These are phyloP conservation scores for Sphaerulina populicola DNA, from an alignment of 2,329 filamentous ascomycete genomes.

Conservation along the genomic window DNA sequence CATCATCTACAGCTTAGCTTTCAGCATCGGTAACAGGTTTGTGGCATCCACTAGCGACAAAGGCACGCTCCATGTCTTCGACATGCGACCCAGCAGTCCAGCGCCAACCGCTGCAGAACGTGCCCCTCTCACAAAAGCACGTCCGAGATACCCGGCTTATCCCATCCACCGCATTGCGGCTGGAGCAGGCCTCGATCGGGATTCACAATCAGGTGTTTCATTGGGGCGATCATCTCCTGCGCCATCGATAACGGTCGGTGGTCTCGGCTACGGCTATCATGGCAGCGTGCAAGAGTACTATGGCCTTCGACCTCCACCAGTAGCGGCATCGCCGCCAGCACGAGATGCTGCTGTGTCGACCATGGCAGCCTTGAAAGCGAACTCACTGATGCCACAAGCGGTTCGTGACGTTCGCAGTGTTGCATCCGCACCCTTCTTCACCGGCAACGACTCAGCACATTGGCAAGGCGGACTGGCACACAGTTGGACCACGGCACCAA, in stretches of 20 bases:
- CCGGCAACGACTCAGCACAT: constrained; percentile 60
- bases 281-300: constrained; percentile 32
- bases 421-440: constrained; percentile 69
- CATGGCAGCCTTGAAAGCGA: constrained; percentile 28
- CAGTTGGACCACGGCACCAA: constrained; percentile 31
- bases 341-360: constrained; percentile 18
- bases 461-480: constrained; percentile 31
- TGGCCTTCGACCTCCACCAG: constrained; percentile 26
- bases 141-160: constrained; percentile 21
- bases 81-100: constrained; percentile 54
- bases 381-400: constrained; percentile 57
- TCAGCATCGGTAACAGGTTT: constrained; percentile 70
- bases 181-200: constrained; percentile 16
- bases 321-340: constrained; percentile 22
- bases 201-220: constrained; percentile 23
- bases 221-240: constrained; percentile 23
- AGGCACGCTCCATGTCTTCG: constrained; percentile 88
- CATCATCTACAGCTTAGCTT: constrained; percentile 75
- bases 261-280: constrained; percentile 19
- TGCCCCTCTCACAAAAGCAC: constrained; percentile 9
- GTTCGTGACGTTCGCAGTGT: constrained; percentile 90
- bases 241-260: constrained; percentile 15
- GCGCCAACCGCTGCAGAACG: constrained; percentile 5
- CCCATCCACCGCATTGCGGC: constrained; percentile 19
- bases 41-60: constrained; percentile 95